Conservation (phyloP, 495 filamentous ascomycete genomes). For the Annulohypoxylon moriforme region DNA sequence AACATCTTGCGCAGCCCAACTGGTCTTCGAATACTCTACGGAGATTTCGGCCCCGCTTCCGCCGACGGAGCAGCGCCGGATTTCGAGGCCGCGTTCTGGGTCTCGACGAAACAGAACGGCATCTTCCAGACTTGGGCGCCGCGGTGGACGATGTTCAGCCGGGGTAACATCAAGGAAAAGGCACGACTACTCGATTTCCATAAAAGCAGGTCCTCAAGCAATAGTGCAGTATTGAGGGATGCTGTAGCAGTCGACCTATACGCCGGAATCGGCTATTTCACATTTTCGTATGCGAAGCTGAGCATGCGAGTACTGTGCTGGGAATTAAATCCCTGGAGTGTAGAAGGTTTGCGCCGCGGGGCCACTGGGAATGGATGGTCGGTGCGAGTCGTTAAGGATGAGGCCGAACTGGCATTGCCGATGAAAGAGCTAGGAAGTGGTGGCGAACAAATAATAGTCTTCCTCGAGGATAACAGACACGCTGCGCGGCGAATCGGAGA, state of each 20-base stretch:
- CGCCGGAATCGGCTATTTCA: slow-evolving; percentile 93
- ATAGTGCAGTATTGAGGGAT: not conserved
- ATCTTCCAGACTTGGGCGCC: slow-evolving; percentile 90
- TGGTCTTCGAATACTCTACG: slow-evolving; percentile 70
- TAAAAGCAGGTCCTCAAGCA: not conserved
- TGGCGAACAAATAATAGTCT: slow-evolving; percentile 67
- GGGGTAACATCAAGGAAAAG: slow-evolving; percentile 92
- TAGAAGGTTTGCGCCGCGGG: slow-evolving; percentile 81
- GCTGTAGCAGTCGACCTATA: slow-evolving; percentile 81
- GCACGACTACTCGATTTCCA: slow-evolving; percentile 72
- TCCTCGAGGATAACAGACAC: slow-evolving; percentile 73
- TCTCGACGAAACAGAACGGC: slow-evolving; percentile 76
- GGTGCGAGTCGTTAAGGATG: slow-evolving; percentile 60
- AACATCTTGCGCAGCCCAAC: slow-evolving; percentile 77
- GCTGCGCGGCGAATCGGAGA: slow-evolving; percentile 62
- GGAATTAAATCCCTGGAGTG: slow-evolving; percentile 90
- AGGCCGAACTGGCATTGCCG: slow-evolving; percentile 39
- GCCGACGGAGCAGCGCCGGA: slow-evolving; percentile 50
- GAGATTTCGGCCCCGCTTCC: slow-evolving; percentile 69
- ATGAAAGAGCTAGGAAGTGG: slow-evolving; percentile 43
- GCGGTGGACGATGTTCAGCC: slow-evolving; percentile 88
- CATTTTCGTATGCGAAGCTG: slow-evolving; percentile 79
- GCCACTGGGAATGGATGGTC: slow-evolving; percentile 74
- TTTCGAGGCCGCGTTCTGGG: slow-evolving; percentile 77
- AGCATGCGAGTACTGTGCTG: slow-evolving; percentile 83